phyloP scores from a whole-genome alignment of 2,329 filamentous ascomycete genomes.

The Pseudonectria buxi region DNA sequence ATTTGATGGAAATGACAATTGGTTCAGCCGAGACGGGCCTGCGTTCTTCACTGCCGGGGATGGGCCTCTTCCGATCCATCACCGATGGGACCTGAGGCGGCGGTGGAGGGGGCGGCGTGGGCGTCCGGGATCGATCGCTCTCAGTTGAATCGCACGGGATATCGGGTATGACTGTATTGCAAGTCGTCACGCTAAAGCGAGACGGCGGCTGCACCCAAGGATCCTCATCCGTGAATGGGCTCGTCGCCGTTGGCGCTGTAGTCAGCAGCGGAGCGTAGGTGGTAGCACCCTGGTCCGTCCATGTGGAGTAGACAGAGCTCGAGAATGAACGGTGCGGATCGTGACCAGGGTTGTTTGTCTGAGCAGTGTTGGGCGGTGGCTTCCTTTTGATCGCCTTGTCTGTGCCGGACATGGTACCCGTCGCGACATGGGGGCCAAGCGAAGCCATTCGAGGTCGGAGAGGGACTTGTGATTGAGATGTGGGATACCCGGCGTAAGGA shows the following conservation, averaged over 20 bases:
- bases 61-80: constrained; percentile 27
- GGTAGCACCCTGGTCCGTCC: constrained; percentile 18
- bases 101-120: constrained; percentile 17
- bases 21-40: constrained; percentile 17
- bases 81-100: constrained; percentile 15
- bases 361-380: constrained; percentile 29
- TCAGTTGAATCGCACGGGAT: constrained; percentile 20
- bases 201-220: constrained; percentile 48
- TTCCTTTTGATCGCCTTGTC: constrained; percentile 40
- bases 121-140: constrained; percentile 19
- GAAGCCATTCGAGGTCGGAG: constrained; percentile 1
- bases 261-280: constrained; percentile 7
- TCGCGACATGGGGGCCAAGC: constrained; percentile 12
- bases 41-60: constrained; percentile 18
- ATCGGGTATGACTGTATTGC: constrained; percentile 40
- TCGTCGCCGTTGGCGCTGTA: constrained; percentile 8
- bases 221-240: constrained; percentile 19
- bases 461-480: constrained; percentile 15
- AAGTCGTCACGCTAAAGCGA: constrained; percentile 59
- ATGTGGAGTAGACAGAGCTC: constrained; percentile 30
- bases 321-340: constrained; percentile 26
- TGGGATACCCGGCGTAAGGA: constrained; percentile 23
- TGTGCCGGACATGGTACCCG: constrained; percentile 18
- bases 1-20: constrained; percentile 24
- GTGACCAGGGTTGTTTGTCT: constrained; percentile 16